Conservation (phyloP, 1,139 yeast species). For the Taphrina betulina region DNA sequence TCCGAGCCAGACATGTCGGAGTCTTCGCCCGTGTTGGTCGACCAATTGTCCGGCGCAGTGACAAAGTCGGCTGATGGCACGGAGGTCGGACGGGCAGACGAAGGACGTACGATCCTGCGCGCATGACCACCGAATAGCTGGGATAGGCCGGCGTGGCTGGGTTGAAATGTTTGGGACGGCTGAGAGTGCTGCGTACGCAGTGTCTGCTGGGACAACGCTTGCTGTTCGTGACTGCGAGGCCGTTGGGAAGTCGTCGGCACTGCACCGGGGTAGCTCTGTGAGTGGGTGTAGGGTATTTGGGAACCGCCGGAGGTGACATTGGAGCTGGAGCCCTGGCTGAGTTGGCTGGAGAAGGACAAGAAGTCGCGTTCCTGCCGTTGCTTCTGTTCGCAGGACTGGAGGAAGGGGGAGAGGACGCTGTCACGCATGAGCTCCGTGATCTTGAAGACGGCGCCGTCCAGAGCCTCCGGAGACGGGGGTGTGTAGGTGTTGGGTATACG, state of each 20-base stretch:
- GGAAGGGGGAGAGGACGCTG: conserved; percentile 40
- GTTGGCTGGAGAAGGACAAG: no score
- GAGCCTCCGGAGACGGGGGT: conserved; percentile 40
- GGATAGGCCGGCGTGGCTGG: conserved; percentile 2
- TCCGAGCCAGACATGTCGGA: conserved; percentile 27
- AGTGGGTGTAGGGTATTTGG: background rate
- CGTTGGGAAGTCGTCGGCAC: background rate
- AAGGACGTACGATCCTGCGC: conserved; percentile 4
- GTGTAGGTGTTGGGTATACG: conserved; percentile 23
- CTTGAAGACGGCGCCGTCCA: conserved; percentile 40
- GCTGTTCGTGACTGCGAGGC: background rate
- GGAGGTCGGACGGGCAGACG: conserved; percentile 20
- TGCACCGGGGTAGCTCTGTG: background rate
- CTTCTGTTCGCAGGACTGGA: conserved; percentile 17
- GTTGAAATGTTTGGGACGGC: background rate
- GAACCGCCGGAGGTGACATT: conserved; percentile 9
- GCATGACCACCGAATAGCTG: conserved; percentile 2
- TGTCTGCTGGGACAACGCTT: background rate
- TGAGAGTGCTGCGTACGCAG: background rate
- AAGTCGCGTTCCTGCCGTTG: background rate
- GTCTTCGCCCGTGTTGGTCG: background rate
- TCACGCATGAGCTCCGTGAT: conserved; percentile 44
- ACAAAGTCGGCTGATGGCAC: conserved; percentile 11
- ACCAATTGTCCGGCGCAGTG: conserved; percentile 1
- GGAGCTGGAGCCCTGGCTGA: background rate